Conservation (phyloP, 106 monocot species). For the Acorus gramineus region DNA sequence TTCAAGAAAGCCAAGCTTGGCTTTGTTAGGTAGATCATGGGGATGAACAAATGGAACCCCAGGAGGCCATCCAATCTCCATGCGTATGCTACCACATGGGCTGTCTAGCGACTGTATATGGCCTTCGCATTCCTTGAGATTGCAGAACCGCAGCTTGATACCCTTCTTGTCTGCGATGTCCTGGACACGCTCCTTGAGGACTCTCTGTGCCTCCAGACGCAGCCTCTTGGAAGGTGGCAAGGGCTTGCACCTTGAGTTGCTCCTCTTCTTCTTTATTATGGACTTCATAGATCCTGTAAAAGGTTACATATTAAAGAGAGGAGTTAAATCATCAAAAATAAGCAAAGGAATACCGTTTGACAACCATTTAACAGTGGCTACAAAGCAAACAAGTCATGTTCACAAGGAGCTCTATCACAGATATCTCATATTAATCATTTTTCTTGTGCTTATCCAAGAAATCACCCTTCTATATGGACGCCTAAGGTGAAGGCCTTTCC, state of each 20-base stretch:
- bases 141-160: slow-evolving; percentile 82
- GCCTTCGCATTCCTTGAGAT: slow-evolving; percentile 68
- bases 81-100: slow-evolving; percentile 57
- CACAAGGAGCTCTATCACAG: too few species aligned
- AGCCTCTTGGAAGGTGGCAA: slow-evolving; percentile 91
- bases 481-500: too few species aligned
- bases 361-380: too few species aligned
- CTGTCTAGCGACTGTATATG: slow-evolving; percentile 58
- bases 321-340: background rate
- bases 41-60: slow-evolving; percentile 97
- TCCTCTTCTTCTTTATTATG: slow-evolving; percentile 57
- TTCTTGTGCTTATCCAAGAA: too few species aligned
- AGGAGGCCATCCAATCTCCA: slow-evolving; percentile 89
- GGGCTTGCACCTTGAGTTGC: slow-evolving; percentile 42
- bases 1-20: slow-evolving; percentile 86
- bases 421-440: too few species aligned
- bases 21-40: slow-evolving; percentile 92
- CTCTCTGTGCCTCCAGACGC: slow-evolving; percentile 81
- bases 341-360: background rate
- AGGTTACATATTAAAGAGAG: background rate
- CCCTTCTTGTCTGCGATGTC: slow-evolving; percentile 95
- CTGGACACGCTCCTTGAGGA: slow-evolving; percentile 77
- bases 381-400: too few species aligned
- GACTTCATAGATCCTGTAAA: slow-evolving; percentile 40
- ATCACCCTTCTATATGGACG: too few species aligned